Conservation (phyloP, 2,329 filamentous ascomycete genomes). For the Aspergillus intermedius region DNA sequence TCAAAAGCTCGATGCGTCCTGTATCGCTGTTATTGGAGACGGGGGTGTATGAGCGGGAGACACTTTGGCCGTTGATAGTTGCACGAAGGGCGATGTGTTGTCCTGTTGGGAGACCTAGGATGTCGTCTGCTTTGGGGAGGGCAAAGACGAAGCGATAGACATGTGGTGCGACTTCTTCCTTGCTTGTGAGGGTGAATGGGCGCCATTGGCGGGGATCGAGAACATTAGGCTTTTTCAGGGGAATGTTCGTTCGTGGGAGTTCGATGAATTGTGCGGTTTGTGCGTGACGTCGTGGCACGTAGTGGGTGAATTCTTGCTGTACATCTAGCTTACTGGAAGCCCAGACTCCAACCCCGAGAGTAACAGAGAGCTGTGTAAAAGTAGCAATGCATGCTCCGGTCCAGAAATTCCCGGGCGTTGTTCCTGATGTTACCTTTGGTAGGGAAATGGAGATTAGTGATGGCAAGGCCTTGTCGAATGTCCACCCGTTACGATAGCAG, state of each 20-base stretch:
- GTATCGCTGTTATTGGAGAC: conserved; percentile 22
- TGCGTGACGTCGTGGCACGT: conserved; percentile 24
- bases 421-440: background rate
- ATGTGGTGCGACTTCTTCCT: conserved; percentile 11
- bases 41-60: conserved; percentile 48
- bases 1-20: conserved; percentile 21
- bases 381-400: conserved; percentile 15
- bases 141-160: conserved; percentile 42
- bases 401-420: conserved; percentile 9
- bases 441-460: background rate
- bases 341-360: conserved; percentile 12
- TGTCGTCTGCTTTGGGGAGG: conserved; percentile 39
- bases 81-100: conserved; percentile 50
- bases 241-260: background rate
- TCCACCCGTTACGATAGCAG: background rate
- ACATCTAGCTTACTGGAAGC: conserved; percentile 15
- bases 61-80: conserved; percentile 37
- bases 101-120: conserved; percentile 49
- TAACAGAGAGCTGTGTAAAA: conserved; percentile 13
- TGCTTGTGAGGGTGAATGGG: conserved; percentile 37
- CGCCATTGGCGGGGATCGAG: conserved; percentile 36
- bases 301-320: conserved; percentile 19
- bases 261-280: background rate
- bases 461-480: background rate
- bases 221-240: conserved; percentile 23